Evolutionary conservation across 2,329 filamentous ascomycete species (phyloP).

Genomic region (Eurotiales sp.): DNA sequence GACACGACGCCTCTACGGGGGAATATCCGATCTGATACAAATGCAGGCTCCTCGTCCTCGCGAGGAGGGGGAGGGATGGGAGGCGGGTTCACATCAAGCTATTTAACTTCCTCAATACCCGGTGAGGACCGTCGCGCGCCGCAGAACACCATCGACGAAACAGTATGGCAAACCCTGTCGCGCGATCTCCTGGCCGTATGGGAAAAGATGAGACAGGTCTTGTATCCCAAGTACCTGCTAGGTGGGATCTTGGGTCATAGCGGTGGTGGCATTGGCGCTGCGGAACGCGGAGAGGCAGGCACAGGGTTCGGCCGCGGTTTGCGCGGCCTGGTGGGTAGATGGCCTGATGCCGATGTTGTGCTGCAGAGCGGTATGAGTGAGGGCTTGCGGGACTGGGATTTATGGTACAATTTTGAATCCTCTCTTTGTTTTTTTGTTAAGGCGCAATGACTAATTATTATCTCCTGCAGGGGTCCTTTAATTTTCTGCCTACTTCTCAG

Average conservation of each 20-base stretch:
- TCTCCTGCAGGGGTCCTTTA: slow-evolving; percentile 68
- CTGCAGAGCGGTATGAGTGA: slow-evolving; percentile 75
- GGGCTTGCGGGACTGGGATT: slow-evolving; percentile 91
- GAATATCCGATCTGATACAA: slow-evolving; percentile 65
- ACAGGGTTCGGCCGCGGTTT: slow-evolving; percentile 45
- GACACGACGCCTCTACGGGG: slow-evolving; percentile 78
- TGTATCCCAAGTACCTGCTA: slow-evolving; percentile 92
- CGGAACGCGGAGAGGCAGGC: slow-evolving; percentile 53
- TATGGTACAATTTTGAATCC: slow-evolving; percentile 75
- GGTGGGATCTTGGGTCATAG: slow-evolving; percentile 59
- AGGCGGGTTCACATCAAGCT: slow-evolving; percentile 62
- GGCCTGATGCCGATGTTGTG: slow-evolving; percentile 65
- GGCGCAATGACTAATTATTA: neutral
- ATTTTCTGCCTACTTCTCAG: slow-evolving; percentile 90
- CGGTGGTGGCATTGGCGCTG: slow-evolving; percentile 52
- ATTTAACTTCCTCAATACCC: slow-evolving; percentile 82
- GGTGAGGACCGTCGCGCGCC: slow-evolving; percentile 89
- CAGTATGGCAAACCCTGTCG: slow-evolving; percentile 93
- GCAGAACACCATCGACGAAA: slow-evolving; percentile 93
- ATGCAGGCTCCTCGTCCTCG: slow-evolving; percentile 28
- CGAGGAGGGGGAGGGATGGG: slow-evolving; percentile 23
- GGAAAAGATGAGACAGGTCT: slow-evolving; percentile 96
- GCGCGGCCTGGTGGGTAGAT: slow-evolving; percentile 57
- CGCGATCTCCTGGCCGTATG: slow-evolving; percentile 89
- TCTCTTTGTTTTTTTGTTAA: neutral